Percentiles rank a stretch among this genome's conserved stretches.
phyloP scores from a whole-genome alignment of 164 flowering plant species.

The Sextonia rubra region DNA sequence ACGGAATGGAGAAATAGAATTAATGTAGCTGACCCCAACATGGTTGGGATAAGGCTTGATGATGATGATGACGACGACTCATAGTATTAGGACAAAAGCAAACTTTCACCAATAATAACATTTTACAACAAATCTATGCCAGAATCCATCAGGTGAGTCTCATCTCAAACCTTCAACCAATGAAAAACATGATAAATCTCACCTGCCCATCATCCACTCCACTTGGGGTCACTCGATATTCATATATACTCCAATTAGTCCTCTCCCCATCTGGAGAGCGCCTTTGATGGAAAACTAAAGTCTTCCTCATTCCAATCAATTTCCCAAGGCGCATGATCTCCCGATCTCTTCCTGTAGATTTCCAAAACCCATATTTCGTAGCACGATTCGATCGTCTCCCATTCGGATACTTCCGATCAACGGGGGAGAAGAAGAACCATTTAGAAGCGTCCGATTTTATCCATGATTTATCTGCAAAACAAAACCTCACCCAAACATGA shows the following conservation, averaged over 20 bases:
- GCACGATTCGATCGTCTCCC: slow-evolving; percentile 67
- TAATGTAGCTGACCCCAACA: no score
- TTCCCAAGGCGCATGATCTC: slow-evolving; percentile 28
- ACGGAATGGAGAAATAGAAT: no score
- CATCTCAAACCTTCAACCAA: background rate
- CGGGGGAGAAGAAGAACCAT: slow-evolving; percentile 89
- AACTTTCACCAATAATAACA: no score
- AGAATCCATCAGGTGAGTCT: no score
- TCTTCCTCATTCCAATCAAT: slow-evolving; percentile 63
- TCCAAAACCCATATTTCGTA: slow-evolving; percentile 69
- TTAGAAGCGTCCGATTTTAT: slow-evolving; percentile 57
- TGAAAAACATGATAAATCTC: background rate
- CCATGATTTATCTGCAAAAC: slow-evolving; percentile 40
- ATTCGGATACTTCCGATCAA: slow-evolving; percentile 67
- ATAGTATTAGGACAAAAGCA: no score
- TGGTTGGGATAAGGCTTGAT: no score
- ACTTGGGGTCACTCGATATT: slow-evolving; percentile 50
- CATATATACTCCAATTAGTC: slow-evolving; percentile 73
- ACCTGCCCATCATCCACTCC: slow-evolving; percentile 76
- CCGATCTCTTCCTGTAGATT: slow-evolving; percentile 75
- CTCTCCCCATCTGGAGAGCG: slow-evolving; percentile 66
- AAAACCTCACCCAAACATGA: background rate
- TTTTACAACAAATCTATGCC: no score
- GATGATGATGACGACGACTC: no score
- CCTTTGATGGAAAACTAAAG: slow-evolving; percentile 64